These are phyloP conservation scores for Fagopyrum esculentum DNA, from an alignment of 148 eudicot species.

Conservation along the genomic window DNA sequence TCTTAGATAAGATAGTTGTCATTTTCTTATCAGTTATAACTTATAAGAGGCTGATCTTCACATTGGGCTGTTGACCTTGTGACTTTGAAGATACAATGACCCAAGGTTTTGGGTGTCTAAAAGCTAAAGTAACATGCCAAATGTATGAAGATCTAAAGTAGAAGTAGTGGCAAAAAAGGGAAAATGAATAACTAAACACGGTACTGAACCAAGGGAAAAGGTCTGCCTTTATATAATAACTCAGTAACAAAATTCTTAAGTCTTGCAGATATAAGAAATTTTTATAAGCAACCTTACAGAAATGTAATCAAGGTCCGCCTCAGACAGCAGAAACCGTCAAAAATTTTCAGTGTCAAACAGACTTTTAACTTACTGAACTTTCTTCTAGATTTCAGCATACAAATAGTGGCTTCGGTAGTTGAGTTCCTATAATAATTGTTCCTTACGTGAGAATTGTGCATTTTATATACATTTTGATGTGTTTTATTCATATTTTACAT, in stretches of 20 bases:
- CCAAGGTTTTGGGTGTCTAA: not conserved
- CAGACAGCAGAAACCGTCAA: conserved; percentile 5
- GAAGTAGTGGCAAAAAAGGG: not conserved
- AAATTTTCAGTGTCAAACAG: not conserved
- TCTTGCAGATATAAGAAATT: not conserved
- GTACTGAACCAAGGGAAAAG: not conserved
- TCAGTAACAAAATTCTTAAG: not conserved
- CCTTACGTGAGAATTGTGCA: no score
- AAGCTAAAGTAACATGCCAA: not conserved
- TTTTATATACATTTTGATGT: no score
- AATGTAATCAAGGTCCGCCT: not conserved
- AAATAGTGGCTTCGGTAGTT: not conserved
- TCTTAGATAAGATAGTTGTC: not conserved
- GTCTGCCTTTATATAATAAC: not conserved
- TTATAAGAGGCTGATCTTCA: not conserved
- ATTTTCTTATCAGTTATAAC: not conserved
- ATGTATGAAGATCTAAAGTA: not conserved
- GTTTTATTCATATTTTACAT: no score
- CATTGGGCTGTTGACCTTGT: not conserved
- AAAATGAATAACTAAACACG: not conserved
- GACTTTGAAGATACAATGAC: not conserved
- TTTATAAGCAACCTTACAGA: not conserved
- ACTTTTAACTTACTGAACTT: not conserved
- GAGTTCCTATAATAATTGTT: no score
- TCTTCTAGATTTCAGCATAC: not conserved